Conservation (phyloP, 768 basidiomycete genomes). For the Psilocybe subaeruginosa region DNA sequence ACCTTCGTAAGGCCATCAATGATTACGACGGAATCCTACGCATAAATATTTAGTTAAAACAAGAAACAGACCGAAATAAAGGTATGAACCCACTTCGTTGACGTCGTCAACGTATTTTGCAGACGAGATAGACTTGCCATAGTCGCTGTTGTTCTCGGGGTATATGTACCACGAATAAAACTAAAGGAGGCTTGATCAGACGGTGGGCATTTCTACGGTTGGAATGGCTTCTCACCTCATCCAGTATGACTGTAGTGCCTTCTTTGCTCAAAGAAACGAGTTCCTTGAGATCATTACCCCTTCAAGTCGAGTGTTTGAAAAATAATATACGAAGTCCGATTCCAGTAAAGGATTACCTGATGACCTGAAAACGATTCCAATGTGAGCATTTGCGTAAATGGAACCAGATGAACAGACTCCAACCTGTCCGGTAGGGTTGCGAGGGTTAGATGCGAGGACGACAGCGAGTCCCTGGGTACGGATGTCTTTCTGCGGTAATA, state of each 20-base stretch:
- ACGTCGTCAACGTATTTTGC: slow-evolving; percentile 89
- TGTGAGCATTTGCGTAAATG: neutral
- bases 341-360: slow-evolving; percentile 30
- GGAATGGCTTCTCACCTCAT: slow-evolving; percentile 56
- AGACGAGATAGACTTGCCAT: slow-evolving; percentile 79
- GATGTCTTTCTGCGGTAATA: slow-evolving; percentile 65
- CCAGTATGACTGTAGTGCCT: slow-evolving; percentile 82
- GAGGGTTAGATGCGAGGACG: slow-evolving; percentile 90
- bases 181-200: slow-evolving; percentile 36
- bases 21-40: slow-evolving; percentile 78
- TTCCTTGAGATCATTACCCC: slow-evolving; percentile 80
- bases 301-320: slow-evolving; percentile 24
- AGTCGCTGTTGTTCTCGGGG: slow-evolving; percentile 73
- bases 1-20: slow-evolving; percentile 95
- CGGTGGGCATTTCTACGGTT: neutral
- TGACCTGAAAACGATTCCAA: slow-evolving; percentile 43
- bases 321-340: neutral
- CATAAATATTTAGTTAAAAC: neutral
- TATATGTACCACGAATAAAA: slow-evolving; percentile 98
- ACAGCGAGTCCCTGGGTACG: slow-evolving; percentile 82
- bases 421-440: slow-evolving; percentile 95
- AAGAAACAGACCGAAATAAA: neutral
- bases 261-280: slow-evolving; percentile 76
- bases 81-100: slow-evolving; percentile 50
- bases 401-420: slow-evolving; percentile 18